Conservation (phyloP, 73 alveolate genomes). For the Breviolum minutum region DNA sequence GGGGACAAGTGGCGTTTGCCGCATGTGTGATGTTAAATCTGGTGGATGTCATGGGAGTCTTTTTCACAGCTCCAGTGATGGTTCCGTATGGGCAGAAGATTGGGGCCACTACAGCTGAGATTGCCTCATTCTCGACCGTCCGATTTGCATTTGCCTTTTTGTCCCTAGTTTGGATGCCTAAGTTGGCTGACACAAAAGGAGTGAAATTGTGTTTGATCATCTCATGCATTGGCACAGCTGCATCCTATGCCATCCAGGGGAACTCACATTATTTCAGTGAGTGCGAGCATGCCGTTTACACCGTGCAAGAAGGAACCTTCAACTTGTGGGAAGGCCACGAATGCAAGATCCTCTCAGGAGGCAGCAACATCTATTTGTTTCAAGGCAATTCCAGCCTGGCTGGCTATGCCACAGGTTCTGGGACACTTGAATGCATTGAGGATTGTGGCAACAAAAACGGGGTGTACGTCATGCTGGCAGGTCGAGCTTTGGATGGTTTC, state of each 20-base stretch:
- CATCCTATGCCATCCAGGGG: constrained; percentile 32
- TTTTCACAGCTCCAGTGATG: constrained; percentile 54
- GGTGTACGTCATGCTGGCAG: constrained; percentile 14
- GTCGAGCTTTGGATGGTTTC: constrained; percentile 24
- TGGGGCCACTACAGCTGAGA: constrained; percentile 37
- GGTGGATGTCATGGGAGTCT: constrained; percentile 38
- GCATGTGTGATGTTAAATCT: neutral
- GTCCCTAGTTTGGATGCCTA: constrained; percentile 29
- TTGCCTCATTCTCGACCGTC: constrained; percentile 24
- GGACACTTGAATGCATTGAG: no score
- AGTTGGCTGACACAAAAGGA: constrained; percentile 25
- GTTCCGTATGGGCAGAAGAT: constrained; percentile 24
- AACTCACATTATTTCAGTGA: constrained; percentile 5
- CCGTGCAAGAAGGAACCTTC: neutral
- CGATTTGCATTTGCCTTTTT: constrained; percentile 7
- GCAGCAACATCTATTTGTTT: no score
- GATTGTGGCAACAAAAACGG: neutral
- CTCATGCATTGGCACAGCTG: constrained; percentile 18
- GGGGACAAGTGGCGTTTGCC: no score
- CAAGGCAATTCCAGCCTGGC: no score
- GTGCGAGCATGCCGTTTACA: neutral
- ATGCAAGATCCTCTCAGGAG: no score
- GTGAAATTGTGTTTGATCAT: neutral
- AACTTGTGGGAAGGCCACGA: constrained; percentile 18
- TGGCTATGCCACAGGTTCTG: no score